These are phyloP conservation scores for Claviceps sp. DNA, from an alignment of 2,329 filamentous ascomycete genomes.

Conservation along the genomic window DNA sequence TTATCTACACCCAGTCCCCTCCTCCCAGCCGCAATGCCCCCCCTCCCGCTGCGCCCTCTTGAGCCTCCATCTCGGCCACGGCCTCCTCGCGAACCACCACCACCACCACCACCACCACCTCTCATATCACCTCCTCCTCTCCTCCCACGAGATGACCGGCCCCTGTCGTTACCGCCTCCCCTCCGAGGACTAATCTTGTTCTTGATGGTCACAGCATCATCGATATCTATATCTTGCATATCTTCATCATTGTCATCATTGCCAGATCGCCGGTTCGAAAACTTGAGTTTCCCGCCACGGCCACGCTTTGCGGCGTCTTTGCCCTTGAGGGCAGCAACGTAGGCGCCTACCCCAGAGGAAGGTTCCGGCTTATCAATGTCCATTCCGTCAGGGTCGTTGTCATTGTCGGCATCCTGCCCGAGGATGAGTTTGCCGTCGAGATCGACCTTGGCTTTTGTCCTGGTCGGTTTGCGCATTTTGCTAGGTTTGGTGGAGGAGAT, in stretches of 20 bases:
- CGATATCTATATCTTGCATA: slow-evolving; percentile 39
- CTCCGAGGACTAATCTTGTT: slow-evolving; percentile 29
- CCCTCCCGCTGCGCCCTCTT: slow-evolving; percentile 30
- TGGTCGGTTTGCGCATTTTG: slow-evolving; percentile 43
- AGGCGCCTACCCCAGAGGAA: slow-evolving; percentile 50
- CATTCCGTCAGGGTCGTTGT: slow-evolving; percentile 41
- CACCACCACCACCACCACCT: slow-evolving; percentile 11
- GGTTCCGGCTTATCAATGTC: slow-evolving; percentile 51
- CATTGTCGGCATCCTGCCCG: slow-evolving; percentile 40
- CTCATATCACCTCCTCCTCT: slow-evolving; percentile 14
- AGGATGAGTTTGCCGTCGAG: slow-evolving; percentile 72
- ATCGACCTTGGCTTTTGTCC: slow-evolving; percentile 54
- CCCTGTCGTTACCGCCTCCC: slow-evolving; percentile 9
- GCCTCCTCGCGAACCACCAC: slow-evolving; percentile 11
- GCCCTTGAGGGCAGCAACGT: slow-evolving; percentile 55
- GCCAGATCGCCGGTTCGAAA: slow-evolving; percentile 46
- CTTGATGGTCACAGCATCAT: slow-evolving; percentile 39
- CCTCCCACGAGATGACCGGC: slow-evolving; percentile 19
- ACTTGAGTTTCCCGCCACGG: slow-evolving; percentile 56
- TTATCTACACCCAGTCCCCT: slow-evolving; percentile 38
- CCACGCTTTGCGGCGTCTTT: slow-evolving; percentile 52
- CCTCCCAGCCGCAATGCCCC: slow-evolving; percentile 31
- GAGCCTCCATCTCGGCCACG: slow-evolving; percentile 17
- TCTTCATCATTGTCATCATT: slow-evolving; percentile 34
- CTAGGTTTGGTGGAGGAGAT: slow-evolving; percentile 83